A percentile compares a stretch with the other conserved stretches of the same genome.
Evolutionary conservation across 2,329 filamentous ascomycete species (phyloP).

Genomic region (Diplocarpon mali): DNA sequence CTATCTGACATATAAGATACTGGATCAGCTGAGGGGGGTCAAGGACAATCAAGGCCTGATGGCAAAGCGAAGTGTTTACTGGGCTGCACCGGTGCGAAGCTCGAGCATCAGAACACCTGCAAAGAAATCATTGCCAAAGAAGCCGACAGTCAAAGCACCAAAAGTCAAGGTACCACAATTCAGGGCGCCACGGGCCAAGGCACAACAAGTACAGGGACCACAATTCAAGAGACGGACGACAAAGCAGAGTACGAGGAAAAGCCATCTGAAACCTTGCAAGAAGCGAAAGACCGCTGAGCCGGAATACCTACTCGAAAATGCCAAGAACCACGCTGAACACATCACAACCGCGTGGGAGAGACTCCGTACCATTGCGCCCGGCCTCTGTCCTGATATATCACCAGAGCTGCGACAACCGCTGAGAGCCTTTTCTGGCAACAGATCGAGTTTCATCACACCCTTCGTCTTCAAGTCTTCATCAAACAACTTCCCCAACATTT

Average conservation of each 20-base stretch:
- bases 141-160: constrained; percentile 2
- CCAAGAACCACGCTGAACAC: constrained; percentile 1
- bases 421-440: not conserved
- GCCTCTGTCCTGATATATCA: not conserved
- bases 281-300: constrained; percentile 3
- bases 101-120: not conserved
- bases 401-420: constrained; percentile 1
- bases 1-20: constrained; percentile 23
- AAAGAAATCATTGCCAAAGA: constrained; percentile 1
- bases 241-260: not conserved
- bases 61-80: constrained; percentile 13
- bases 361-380: constrained; percentile 8
- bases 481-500: constrained; percentile 15
- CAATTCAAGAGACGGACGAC: constrained; percentile 1
- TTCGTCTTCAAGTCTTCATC: constrained; percentile 9
- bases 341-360: constrained; percentile 7
- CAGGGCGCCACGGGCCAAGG: constrained; percentile 1
- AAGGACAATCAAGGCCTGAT: constrained; percentile 13
- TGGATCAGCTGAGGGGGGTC: constrained; percentile 18
- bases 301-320: not conserved
- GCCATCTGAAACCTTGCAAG: not conserved
- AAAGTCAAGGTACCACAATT: not conserved
- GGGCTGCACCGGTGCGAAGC: constrained; percentile 11
- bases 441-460: constrained; percentile 1
- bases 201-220: not conserved